These are phyloP conservation scores for Cutaneotrichosporon sp. DNA, from an alignment of 1,284 basidiomycete genomes.

Conservation along the genomic window DNA sequence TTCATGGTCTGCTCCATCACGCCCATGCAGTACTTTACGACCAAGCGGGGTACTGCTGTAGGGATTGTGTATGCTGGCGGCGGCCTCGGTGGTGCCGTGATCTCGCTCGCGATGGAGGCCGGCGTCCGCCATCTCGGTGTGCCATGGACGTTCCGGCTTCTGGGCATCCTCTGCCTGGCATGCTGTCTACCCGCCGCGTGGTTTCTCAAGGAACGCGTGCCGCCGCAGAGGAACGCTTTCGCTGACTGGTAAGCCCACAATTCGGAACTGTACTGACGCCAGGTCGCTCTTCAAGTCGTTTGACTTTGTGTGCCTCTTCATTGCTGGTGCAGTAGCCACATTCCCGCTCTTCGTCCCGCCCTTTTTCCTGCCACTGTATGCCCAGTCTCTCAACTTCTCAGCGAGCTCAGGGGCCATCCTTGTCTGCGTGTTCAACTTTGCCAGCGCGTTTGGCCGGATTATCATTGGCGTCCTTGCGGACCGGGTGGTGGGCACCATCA, in stretches of 20 bases:
- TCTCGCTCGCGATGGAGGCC: conserved; percentile 32
- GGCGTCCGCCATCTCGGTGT: conserved; percentile 30
- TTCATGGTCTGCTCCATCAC: conserved; percentile 22
- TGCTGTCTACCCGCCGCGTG: conserved; percentile 12
- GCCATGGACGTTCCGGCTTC: conserved; percentile 16
- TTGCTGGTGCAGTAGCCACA: conserved; percentile 34
- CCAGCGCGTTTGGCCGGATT: conserved; percentile 26
- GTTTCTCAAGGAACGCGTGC: conserved; percentile 9
- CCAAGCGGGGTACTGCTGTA: conserved; percentile 33
- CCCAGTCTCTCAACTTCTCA: conserved; percentile 29
- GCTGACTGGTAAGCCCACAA: not conserved
- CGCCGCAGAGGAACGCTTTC: not conserved
- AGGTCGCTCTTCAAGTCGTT: conserved; percentile 31
- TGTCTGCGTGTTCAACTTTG: conserved; percentile 28
- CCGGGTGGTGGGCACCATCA: conserved; percentile 11
- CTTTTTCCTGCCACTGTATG: conserved; percentile 45
- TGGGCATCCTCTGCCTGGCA: conserved; percentile 10
- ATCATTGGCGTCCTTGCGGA: conserved; percentile 26
- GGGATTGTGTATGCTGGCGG: conserved; percentile 41
- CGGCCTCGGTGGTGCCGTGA: conserved; percentile 40
- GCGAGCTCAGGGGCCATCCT: conserved; percentile 29
- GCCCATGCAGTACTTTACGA: conserved; percentile 36
- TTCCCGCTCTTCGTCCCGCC: conserved; percentile 46
- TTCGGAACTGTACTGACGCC: conserved; percentile 1
- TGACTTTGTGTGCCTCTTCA: conserved; percentile 36